Conservation (phyloP, 2,329 filamentous ascomycete genomes). For the Aspergillaceae sp. region DNA sequence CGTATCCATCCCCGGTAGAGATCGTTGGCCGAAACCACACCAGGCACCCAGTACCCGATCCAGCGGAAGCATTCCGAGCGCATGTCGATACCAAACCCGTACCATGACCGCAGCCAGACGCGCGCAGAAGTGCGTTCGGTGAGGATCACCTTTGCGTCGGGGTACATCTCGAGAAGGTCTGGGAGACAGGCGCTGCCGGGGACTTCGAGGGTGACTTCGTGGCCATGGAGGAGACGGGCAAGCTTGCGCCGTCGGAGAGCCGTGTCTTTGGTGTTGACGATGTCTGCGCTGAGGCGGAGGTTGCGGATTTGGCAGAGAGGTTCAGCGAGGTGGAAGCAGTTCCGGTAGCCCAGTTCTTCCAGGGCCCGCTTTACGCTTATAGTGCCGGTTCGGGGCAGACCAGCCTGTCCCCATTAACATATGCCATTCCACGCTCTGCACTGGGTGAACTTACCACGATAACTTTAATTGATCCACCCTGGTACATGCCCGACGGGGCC, state of each 20-base stretch:
- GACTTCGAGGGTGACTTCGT: constrained; percentile 9
- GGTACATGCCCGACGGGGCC: constrained; percentile 2
- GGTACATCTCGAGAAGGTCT: constrained; percentile 9
- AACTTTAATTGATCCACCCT: constrained; percentile 6
- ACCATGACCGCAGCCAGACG: constrained; percentile 10
- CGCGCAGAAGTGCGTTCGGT: constrained; percentile 8
- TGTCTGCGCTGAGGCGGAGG: constrained; percentile 7
- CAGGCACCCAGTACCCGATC: constrained; percentile 12
- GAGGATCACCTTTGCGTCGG: constrained; percentile 6
- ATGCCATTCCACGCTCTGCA: background rate
- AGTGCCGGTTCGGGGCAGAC: constrained; percentile 12
- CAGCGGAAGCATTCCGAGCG: constrained; percentile 10
- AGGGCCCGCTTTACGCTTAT: constrained; percentile 12
- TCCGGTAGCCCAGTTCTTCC: constrained; percentile 10
- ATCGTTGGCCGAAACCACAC: constrained; percentile 10
- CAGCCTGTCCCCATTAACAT: constrained; percentile 5
- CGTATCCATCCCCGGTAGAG: constrained; percentile 8
- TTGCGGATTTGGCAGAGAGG: constrained; percentile 10
- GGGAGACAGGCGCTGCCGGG: constrained; percentile 9
- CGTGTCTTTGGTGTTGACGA: constrained; percentile 10
- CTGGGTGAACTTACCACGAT: constrained; percentile 7
- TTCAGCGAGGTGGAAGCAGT: constrained; percentile 10
- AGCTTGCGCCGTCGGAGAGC: constrained; percentile 7
- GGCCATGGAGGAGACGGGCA: constrained; percentile 6
- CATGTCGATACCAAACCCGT: constrained; percentile 9